These are phyloP conservation scores for Malus sylvestris DNA, from an alignment of 306 rosid species.

Conservation along the genomic window DNA sequence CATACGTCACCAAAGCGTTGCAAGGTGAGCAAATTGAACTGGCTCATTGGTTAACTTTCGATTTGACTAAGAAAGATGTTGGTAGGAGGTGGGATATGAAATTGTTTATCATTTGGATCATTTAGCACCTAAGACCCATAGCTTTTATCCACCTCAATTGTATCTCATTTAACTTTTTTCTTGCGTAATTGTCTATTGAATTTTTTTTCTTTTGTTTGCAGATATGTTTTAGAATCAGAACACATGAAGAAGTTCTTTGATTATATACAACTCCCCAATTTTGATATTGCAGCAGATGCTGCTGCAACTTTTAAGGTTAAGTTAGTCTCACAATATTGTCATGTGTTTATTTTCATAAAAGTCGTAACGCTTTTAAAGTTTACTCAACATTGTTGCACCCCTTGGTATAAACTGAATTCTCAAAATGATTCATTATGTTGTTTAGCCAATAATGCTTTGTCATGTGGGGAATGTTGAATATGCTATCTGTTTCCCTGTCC, in stretches of 20 bases:
- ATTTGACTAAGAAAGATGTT: not conserved
- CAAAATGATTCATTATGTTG: not conserved
- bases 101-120: not conserved
- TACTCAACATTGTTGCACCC: not conserved
- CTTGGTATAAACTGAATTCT: not conserved
- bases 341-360: not conserved
- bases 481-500: not conserved
- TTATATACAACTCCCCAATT: conserved; percentile 89
- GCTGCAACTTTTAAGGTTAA: conserved; percentile 94
- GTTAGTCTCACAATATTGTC: conserved; percentile 5
- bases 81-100: not conserved
- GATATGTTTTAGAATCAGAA: conserved; percentile 88
- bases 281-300: conserved; percentile 98
- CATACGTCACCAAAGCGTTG: conserved; percentile 97
- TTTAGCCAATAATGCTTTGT: not conserved
- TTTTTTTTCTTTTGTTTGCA: conserved; percentile 31
- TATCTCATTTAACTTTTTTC: not conserved
- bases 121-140: not conserved
- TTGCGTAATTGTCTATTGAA: not conserved
- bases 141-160: not conserved
- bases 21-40: conserved; percentile 50
- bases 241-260: conserved; percentile 90
- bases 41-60: not conserved
- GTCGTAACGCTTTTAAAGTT: not conserved
- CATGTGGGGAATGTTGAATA: not conserved